Conservation (phyloP, 2,329 filamentous ascomycete species). For the Amylocarpus encephaloides region DNA sequence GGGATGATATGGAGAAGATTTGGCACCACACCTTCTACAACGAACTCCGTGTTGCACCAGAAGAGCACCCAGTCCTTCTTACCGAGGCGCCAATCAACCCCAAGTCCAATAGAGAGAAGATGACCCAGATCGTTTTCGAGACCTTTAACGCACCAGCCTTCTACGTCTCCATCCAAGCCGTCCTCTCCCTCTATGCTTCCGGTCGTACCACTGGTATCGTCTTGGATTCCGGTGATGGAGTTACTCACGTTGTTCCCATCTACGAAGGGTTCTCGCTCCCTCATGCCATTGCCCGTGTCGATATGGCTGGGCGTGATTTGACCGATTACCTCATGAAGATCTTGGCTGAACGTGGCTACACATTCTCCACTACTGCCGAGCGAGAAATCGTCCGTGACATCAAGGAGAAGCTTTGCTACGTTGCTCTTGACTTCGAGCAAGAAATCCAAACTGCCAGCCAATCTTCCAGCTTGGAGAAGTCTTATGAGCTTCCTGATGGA, state of each 20-base stretch:
- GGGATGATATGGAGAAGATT: slow-evolving; percentile 99
- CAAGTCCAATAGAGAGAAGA: slow-evolving; percentile 99
- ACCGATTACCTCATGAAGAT: slow-evolving; percentile 99
- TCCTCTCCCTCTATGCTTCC: slow-evolving; percentile 97
- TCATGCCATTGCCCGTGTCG: slow-evolving; percentile 99
- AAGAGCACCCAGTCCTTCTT: slow-evolving; percentile 99
- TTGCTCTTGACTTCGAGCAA: slow-evolving; percentile 99
- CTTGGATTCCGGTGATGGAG: slow-evolving; percentile 99
- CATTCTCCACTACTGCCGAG: slow-evolving; percentile 99
- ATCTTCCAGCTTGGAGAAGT: slow-evolving; percentile 99
- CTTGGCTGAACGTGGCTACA: slow-evolving; percentile 97
- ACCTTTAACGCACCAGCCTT: slow-evolving; percentile 99
- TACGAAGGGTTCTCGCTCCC: slow-evolving; percentile 99
- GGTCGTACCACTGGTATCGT: slow-evolving; percentile 99
- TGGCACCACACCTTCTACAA: slow-evolving; percentile 99
- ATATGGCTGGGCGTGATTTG: slow-evolving; percentile 99
- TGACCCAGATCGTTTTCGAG: slow-evolving; percentile 99
- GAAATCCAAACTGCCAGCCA: slow-evolving; percentile 99
- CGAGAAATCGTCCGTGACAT: slow-evolving; percentile 99
- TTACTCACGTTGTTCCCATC: slow-evolving; percentile 99
- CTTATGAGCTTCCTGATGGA: slow-evolving; percentile 98
- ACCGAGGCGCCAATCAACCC: slow-evolving; percentile 99
- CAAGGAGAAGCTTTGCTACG: slow-evolving; percentile 99
- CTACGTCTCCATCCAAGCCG: slow-evolving; percentile 99
- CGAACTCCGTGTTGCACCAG: slow-evolving; percentile 98